phyloP scores from a whole-genome alignment of 2,329 filamentous ascomycete genomes.

The Colletotrichum melonis region DNA sequence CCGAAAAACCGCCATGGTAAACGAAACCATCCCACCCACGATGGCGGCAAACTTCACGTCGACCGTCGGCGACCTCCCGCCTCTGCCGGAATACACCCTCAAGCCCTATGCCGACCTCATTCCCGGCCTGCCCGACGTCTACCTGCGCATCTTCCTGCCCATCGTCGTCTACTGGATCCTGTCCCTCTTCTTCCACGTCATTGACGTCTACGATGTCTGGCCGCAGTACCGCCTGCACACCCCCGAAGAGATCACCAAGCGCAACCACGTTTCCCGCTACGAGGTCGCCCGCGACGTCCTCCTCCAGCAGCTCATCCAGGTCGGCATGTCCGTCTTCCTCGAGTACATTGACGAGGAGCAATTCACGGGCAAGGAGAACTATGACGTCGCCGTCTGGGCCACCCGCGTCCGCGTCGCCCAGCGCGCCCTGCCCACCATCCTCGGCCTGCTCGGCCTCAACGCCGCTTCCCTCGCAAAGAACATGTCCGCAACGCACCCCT shows the following conservation, averaged over 20 bases:
- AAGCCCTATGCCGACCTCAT: constrained; percentile 77
- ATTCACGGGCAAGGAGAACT: constrained; percentile 80
- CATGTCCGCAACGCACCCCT: constrained; percentile 76
- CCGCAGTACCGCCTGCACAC: constrained; percentile 95
- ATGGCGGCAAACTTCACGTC: constrained; percentile 64
- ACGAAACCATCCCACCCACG: constrained; percentile 46
- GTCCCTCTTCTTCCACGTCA: constrained; percentile 86
- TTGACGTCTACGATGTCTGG: constrained; percentile 88
- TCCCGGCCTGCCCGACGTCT: constrained; percentile 83
- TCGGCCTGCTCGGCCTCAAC: constrained; percentile 81
- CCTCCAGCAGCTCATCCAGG: constrained; percentile 91
- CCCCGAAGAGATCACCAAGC: constrained; percentile 86
- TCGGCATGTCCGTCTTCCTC: constrained; percentile 74
- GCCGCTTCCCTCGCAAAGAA: constrained; percentile 80
- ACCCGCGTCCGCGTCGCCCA: constrained; percentile 83
- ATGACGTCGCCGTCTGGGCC: constrained; percentile 92
- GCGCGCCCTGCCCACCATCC: constrained; percentile 77
- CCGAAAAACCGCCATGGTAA: constrained; percentile 49
- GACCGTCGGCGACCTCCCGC: constrained; percentile 75
- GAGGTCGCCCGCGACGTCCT: constrained; percentile 93
- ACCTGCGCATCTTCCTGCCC: constrained; percentile 80
- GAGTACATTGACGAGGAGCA: constrained; percentile 79
- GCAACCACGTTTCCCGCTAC: constrained; percentile 86
- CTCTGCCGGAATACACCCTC: constrained; percentile 85
- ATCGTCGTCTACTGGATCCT: constrained; percentile 89